Base-by-base conservation (phyloP, 306 rosid species). In the Urtica urens region DNA sequence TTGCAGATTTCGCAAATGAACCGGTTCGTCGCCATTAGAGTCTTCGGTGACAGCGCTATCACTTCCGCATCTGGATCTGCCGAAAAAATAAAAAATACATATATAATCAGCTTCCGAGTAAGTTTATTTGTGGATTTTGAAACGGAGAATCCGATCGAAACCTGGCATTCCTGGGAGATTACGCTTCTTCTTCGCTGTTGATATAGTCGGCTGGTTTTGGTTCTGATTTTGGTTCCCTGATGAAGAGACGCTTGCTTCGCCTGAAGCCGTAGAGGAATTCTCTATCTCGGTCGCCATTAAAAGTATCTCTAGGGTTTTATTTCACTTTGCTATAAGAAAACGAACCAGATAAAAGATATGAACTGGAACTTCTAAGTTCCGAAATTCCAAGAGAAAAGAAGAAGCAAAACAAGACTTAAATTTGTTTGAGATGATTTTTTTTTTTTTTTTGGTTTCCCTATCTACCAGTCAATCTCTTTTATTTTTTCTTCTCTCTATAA, bases 131-230 rank as follows among this genome's bases (percentile, higher is more conserved):
- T 3, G 40, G n/a, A 10, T 35, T 13, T 1, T 10, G 40, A 35
- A 3, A 3, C 53, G 40, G 7, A 10, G n/a, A 26, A 18, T 15
- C 18, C n/a, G 21, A 33, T 12, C 10, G 30, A n/a, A 45, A 87
- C 94, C 96, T 57, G 96, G 96, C 96, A 83, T 87, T 74, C 96
- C 96, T 0, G 96, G 96, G 5, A 82, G 79, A 61, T 69, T 87
- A 51, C 96, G 59, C 67, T 83, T 87, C 60, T 73, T 87, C 81
- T 83, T 87, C 28, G 79, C 30, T 11, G 72, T 48, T 48, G 77
- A 59, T n/a, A n/a, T n/a, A 41, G 65, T 72, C 19, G 92, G 71
- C 2, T 67, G 21, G 23, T 23, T 21, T n/a, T 28, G 49, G 14
- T 37, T 29, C 9, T n/a, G 34, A 10, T 63, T 59, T 50, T 60